Conservation (phyloP, 257 asterid genomes). For the Thymus quinquecostatus region DNA sequence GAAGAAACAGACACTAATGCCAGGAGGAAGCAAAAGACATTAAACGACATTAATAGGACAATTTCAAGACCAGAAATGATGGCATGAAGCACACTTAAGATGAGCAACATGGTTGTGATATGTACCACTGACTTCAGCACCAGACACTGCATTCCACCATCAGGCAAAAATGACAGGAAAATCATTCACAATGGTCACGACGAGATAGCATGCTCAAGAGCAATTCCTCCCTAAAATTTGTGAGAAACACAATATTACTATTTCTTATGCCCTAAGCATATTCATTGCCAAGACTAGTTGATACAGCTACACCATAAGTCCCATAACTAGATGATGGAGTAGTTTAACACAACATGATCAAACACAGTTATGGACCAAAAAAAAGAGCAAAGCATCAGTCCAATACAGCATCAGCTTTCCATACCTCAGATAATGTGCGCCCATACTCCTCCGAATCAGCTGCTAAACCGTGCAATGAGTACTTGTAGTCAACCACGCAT, state of each 20-base stretch:
- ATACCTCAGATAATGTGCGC: constrained; percentile 60
- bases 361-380: constrained; percentile 11
- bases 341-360: too few relatives aligned
- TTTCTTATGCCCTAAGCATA: background rate
- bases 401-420: background rate
- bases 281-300: background rate
- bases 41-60: background rate
- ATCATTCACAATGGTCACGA: background rate
- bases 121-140: background rate
- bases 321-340: background rate
- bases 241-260: background rate
- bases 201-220: background rate
- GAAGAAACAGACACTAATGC: background rate
- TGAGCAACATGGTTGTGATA: background rate
- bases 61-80: background rate
- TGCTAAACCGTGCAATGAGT: constrained; percentile 58
- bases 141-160: background rate
- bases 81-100: background rate
- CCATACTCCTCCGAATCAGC: constrained; percentile 54
- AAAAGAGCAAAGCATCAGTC: constrained; percentile 3
- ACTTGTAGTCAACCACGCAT: constrained; percentile 71
- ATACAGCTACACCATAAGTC: background rate
- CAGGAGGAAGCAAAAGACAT: constrained; percentile 16
- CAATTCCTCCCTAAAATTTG: background rate
- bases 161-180: background rate